Conservation (phyloP, 352 stramenopile species). For the Pythium rhizo-oryzae region DNA sequence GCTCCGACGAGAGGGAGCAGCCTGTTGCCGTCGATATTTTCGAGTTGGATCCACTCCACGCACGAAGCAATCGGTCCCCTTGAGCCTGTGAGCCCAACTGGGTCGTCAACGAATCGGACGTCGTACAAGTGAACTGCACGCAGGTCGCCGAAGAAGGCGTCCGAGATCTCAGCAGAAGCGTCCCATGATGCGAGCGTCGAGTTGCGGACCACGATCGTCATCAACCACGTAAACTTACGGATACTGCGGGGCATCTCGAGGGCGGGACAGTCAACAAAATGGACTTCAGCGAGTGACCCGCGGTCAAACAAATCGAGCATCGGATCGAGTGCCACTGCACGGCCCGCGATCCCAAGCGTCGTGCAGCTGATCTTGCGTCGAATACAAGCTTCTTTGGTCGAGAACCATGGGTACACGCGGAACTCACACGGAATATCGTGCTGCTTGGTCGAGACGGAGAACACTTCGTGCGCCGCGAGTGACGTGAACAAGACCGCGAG, state of each 20-base stretch:
- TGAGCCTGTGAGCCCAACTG: background rate
- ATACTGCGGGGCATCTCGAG: background rate
- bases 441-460: background rate
- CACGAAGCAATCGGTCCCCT: background rate
- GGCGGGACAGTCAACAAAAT: background rate
- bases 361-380: background rate
- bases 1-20: background rate
- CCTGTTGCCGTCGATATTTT: background rate
- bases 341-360: background rate
- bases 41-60: slow-evolving; percentile 6
- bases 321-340: background rate
- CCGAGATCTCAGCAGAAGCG: background rate
- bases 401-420: slow-evolving; percentile 12
- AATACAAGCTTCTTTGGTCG: slow-evolving; percentile 3
- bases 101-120: background rate
- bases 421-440: background rate
- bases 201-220: background rate
- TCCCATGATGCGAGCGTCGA: background rate
- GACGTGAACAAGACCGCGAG: background rate
- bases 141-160: background rate
- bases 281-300: background rate
- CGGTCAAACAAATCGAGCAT: background rate
- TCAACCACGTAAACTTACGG: background rate
- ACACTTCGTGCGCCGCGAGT: background rate
- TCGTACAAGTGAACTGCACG: background rate